Evolutionary conservation across 1,284 basidiomycete genomes (phyloP), one percentile per base, ranked within the genome.

Genomic region (Caloboletus inedulis): DNA sequence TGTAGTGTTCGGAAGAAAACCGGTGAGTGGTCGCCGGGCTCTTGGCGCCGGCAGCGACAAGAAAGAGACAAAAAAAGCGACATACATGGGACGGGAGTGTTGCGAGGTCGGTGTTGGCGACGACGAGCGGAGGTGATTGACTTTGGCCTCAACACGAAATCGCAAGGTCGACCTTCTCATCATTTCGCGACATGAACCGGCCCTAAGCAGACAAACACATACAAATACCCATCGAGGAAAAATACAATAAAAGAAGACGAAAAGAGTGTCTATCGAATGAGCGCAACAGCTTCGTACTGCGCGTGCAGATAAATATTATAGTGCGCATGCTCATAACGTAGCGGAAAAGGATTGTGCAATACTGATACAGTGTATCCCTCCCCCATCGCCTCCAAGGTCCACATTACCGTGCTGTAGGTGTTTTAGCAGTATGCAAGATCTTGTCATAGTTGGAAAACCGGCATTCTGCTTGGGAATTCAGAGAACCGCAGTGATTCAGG

Each of bases 341-440:
- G 39, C 41, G 39, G 45, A 36, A 49, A 52, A 47, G 51, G 55
- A 45, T 43, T 33, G 53, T 65, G 57, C 49, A 47, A 42, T 66
- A 68, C 64, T 62, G 66, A 58, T 68, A 68, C 69, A 71, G 52
- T 65, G 64, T 47, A 55, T 60, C 52, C 51, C 31, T 49, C 53
- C 52, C 35, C 44, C 23, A 34, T 40, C 31, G 12, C 45, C 39
- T 25, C 33, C 49, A 57, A 23, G 53, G 59, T 64, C 56, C 65
- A 53, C 56, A 65, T 67, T 68, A 65, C 34, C 37, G 51, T 64
- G 63, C 46, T 60, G 47, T 66, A 63, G 37, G 40, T 51, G 63
- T 43, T 47, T 65, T 66, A 53, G 55, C 53, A 59, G 52, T 62
- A 68, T 66, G 64, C 68, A 70, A 71, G 63, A 69, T 65, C 52